Conservation (phyloP, 2,329 filamentous ascomycete genomes). For the Periconia digitata region DNA sequence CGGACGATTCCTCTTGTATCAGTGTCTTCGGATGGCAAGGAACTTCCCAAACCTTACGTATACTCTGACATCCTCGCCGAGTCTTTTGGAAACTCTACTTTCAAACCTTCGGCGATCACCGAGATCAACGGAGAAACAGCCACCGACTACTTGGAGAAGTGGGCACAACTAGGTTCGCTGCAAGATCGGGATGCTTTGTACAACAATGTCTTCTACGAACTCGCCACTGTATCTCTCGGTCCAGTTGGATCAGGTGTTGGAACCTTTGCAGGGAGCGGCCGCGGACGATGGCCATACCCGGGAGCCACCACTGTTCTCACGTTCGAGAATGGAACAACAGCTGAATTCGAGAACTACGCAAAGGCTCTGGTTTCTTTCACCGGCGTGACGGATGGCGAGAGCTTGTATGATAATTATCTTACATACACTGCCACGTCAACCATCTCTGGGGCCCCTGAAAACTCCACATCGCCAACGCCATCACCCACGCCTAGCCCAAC, state of each 20-base stretch:
- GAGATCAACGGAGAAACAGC: constrained; percentile 61
- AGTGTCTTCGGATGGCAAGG: constrained; percentile 55
- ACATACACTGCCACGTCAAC: constrained; percentile 23
- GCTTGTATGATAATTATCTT: constrained; percentile 44
- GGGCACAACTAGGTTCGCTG: constrained; percentile 50
- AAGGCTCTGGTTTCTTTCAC: constrained; percentile 45
- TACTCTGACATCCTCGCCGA: constrained; percentile 51
- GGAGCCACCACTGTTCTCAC: constrained; percentile 46
- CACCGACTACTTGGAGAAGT: constrained; percentile 51
- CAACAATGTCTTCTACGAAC: constrained; percentile 52
- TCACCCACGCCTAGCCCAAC: constrained; percentile 21
- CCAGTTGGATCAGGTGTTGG: constrained; percentile 44
- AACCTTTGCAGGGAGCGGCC: constrained; percentile 49
- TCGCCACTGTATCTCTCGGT: constrained; percentile 48
- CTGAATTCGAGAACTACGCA: constrained; percentile 48
- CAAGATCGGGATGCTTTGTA: constrained; percentile 63
- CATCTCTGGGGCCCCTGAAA: constrained; percentile 8
- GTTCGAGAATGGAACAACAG: constrained; percentile 49
- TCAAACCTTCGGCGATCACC: constrained; percentile 52
- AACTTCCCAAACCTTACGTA: constrained; percentile 59
- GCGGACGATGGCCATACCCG: constrained; percentile 47
- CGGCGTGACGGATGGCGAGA: constrained; percentile 46
- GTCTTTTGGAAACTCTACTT: constrained; percentile 44
- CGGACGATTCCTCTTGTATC: constrained; percentile 58
- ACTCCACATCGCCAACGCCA: constrained; percentile 22